Evolutionary conservation across 2,329 filamentous ascomycete genomes (phyloP), one percentile per base, ranked within the genome.

Genomic region (Aspergillus melleus): DNA sequence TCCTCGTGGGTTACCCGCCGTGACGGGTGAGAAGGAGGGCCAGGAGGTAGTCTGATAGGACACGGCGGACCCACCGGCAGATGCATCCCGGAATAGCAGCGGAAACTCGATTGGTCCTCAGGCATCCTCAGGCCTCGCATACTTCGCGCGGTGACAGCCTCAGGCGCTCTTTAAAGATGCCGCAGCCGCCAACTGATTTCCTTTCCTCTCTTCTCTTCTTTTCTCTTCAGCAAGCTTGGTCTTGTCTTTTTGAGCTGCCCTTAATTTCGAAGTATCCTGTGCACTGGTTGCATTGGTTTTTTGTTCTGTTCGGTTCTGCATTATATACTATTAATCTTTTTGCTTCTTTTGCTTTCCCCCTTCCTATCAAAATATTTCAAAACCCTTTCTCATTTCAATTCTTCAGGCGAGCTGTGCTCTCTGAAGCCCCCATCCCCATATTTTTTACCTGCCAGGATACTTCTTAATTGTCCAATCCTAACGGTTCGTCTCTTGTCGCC

Each of bases 161-260:
- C 30, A 49, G 44, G 54, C 39, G 20, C 44, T 55, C 59, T 64
- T 42, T 62, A 64, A 68, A 65, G 61, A 60, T 60, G 57, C 60
- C 36, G 56, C 61, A 66, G 58, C 63, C 64, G 61, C 66, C 62
- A 52, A 42, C 54, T 24, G n/a, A n/a, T 24, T 24, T 58, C 55
- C 55, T 54, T 36, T n/a, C 44, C 49, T 57, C 57, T 63, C 62
- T 56, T 63, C 70, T 68, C 72, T 70, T 67, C 74, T 75, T 72
- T 73, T 79, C 80, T 86, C 86, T 82, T 82, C 82, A 88, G 87
- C 88, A 90, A 90, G 87, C 80, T 65, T 69, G 70, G 70, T 72
- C 71, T 70, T 69, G 64, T 74, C 68, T 64, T 36, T 29, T 42
- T 54, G 73, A 76, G 73, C 73, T 77, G 76, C 72, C 72, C 68